These are phyloP conservation scores for Alternaria arbusti DNA, from an alignment of 2,329 filamentous ascomycete genomes.

Conservation along the genomic window DNA sequence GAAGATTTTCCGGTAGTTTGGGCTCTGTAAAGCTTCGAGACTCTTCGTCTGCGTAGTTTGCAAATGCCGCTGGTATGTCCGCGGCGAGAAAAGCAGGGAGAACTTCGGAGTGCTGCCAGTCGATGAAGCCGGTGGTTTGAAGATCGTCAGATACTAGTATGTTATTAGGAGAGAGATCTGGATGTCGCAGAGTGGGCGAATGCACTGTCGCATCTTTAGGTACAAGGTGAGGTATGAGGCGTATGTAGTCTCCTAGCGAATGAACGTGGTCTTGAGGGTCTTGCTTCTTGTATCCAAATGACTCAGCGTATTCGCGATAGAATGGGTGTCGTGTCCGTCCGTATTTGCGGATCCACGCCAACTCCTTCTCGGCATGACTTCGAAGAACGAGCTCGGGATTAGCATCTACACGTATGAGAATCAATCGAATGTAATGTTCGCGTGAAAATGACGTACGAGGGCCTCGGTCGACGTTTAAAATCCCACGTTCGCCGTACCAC, in stretches of 20 bases:
- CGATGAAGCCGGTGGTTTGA: slow-evolving; percentile 48
- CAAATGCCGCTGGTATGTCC: slow-evolving; percentile 49
- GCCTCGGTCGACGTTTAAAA: slow-evolving; percentile 28
- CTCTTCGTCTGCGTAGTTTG: slow-evolving; percentile 49
- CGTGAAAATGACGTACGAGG: slow-evolving; percentile 20
- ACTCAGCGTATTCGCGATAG: slow-evolving; percentile 27
- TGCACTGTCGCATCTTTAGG: slow-evolving; percentile 21
- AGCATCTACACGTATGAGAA: slow-evolving; percentile 8
- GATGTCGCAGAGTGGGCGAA: slow-evolving; percentile 40
- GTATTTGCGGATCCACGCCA: slow-evolving; percentile 28
- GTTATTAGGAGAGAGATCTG: slow-evolving; percentile 45
- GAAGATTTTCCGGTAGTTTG: slow-evolving; percentile 21
- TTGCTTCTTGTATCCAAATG: slow-evolving; percentile 28
- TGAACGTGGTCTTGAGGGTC: slow-evolving; percentile 23
- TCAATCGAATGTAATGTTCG: no score
- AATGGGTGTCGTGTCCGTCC: slow-evolving; percentile 29
- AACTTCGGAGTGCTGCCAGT: slow-evolving; percentile 37
- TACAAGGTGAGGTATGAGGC: slow-evolving; percentile 26
- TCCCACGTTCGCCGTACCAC: slow-evolving; percentile 26
- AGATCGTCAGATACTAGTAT: slow-evolving; percentile 41
- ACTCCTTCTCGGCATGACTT: slow-evolving; percentile 31
- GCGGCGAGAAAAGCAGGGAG: slow-evolving; percentile 49
- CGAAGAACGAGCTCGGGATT: slow-evolving; percentile 22
- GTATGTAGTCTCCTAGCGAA: slow-evolving; percentile 23
- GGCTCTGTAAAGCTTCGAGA: slow-evolving; percentile 27